Conservation (phyloP, 257 asterid species). For the Marsdenia floribunda region DNA sequence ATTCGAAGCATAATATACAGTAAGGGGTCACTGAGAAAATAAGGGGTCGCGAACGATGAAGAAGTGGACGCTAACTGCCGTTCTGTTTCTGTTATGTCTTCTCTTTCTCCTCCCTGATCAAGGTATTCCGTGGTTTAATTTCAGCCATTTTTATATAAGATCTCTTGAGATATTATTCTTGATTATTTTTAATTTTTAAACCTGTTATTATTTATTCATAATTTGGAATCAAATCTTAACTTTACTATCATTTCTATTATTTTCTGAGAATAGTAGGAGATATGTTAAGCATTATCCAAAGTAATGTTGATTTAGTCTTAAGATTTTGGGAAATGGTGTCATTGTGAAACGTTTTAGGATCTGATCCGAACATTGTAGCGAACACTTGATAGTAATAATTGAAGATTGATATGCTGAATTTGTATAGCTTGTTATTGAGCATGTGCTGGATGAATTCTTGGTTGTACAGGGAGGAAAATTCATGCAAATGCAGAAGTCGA, state of each 20-base stretch:
- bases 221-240: background rate
- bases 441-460: background rate
- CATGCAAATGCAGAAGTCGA: conserved; percentile 77
- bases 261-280: background rate
- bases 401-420: background rate
- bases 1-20: conserved; percentile 5
- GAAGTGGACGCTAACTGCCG: conserved; percentile 81
- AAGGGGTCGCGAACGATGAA: conserved; percentile 34
- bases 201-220: background rate
- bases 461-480: conserved; percentile 48
- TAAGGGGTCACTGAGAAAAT: conserved; percentile 8
- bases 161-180: background rate
- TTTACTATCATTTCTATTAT: background rate
- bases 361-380: background rate
- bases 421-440: background rate
- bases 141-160: background rate
- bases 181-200: background rate
- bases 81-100: conserved; percentile 58
- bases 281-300: background rate
- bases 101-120: conserved; percentile 81
- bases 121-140: conserved; percentile 34
- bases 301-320: background rate
- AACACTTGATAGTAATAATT: background rate
- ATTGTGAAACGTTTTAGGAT: background rate
- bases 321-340: background rate